phyloP scores from a whole-genome alignment of 2,329 filamentous ascomycete genomes.

The Hypoxylon sp. region DNA sequence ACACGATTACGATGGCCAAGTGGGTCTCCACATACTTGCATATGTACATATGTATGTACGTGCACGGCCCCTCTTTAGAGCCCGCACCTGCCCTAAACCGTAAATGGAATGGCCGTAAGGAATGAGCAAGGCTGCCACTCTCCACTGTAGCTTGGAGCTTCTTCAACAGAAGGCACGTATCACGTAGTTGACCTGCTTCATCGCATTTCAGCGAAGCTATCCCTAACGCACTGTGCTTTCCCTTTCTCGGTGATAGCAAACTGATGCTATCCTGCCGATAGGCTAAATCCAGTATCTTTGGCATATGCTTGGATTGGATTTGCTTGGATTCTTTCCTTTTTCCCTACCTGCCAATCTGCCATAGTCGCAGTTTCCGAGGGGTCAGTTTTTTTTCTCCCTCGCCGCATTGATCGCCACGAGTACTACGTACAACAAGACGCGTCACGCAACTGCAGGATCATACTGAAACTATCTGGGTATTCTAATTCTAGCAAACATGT shows the following conservation, averaged over 20 bases:
- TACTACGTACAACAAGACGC: background rate
- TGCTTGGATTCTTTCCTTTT: background rate
- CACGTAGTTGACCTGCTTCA: slow-evolving; percentile 22
- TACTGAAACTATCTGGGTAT: slow-evolving; percentile 13
- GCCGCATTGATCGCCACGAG: background rate
- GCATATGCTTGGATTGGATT: too few species aligned
- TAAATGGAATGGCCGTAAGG: slow-evolving; percentile 8
- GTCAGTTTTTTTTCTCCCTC: slow-evolving; percentile 7
- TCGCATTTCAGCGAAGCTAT: slow-evolving; percentile 7
- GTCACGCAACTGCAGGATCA: background rate
- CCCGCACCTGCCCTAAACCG: slow-evolving; percentile 12
- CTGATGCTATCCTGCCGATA: background rate
- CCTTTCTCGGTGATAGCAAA: background rate
- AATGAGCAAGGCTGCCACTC: slow-evolving; percentile 9
- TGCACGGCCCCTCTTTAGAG: slow-evolving; percentile 7
- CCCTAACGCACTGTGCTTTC: background rate
- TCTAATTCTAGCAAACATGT: slow-evolving; percentile 40
- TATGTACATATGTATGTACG: background rate
- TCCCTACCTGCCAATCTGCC: background rate
- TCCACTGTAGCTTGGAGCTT: slow-evolving; percentile 17
- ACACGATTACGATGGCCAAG: background rate
- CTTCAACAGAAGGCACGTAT: slow-evolving; percentile 19
- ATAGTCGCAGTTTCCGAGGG: slow-evolving; percentile 3
- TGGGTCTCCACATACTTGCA: background rate
- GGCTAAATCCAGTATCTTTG: background rate